A percentile compares a stretch with the other conserved stretches of the same genome.
These are phyloP conservation scores for Xylaria scruposa DNA, from an alignment of 495 filamentous ascomycete species.

Conservation along the genomic window DNA sequence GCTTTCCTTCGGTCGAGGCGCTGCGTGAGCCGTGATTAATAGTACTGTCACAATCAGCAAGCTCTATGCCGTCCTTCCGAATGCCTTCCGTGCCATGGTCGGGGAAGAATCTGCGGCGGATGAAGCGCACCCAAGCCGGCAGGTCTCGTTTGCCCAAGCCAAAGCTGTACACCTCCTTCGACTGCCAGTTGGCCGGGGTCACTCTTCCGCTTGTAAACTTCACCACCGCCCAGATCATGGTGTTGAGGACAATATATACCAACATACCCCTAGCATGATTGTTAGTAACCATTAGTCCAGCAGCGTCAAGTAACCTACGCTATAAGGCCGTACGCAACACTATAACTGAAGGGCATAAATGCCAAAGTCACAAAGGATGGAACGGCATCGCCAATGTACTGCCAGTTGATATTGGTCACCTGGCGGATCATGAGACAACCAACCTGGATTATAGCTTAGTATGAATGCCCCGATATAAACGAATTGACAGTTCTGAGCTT, in stretches of 20 bases:
- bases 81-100: slow-evolving; percentile 19
- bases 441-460: slow-evolving; percentile 45
- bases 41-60: slow-evolving; percentile 41
- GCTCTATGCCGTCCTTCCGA: slow-evolving; percentile 39
- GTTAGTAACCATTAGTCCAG: background rate
- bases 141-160: slow-evolving; percentile 45
- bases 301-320: slow-evolving; percentile 52
- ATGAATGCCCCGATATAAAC: background rate
- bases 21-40: slow-evolving; percentile 38
- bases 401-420: slow-evolving; percentile 61
- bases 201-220: slow-evolving; percentile 65
- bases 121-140: slow-evolving; percentile 41
- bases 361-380: slow-evolving; percentile 81
- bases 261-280: slow-evolving; percentile 65
- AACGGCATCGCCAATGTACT: slow-evolving; percentile 70
- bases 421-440: slow-evolving; percentile 65
- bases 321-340: slow-evolving; percentile 79
- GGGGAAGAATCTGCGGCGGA: slow-evolving; percentile 29
- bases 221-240: slow-evolving; percentile 60
- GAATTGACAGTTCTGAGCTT: slow-evolving; percentile 27
- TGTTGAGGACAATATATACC: slow-evolving; percentile 73
- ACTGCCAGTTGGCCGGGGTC: slow-evolving; percentile 72
- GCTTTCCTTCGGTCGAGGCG: slow-evolving; percentile 39
- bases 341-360: slow-evolving; percentile 83
- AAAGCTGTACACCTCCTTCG: slow-evolving; percentile 80